Evolutionary conservation across 768 basidiomycete species (phyloP), one percentile per base, ranked within the genome.

Genomic region (Termitomyces sp.): DNA sequence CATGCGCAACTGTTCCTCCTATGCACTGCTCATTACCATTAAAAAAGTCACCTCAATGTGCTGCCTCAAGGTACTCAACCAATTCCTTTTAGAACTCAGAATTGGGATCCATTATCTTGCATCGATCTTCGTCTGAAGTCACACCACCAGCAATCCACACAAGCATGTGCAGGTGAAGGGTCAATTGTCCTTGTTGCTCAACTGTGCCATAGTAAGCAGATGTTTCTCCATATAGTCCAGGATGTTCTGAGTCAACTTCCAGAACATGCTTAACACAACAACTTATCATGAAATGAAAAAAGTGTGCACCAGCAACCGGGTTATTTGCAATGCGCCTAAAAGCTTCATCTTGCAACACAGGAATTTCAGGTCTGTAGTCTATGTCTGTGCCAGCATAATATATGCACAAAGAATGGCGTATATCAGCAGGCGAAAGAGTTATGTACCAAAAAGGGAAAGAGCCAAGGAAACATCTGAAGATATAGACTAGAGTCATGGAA

Each of bases 381-480:
- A 49, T 8, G 59, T 52, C 12, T 71, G 55, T 4, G 5, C 59
- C 68, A 4, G 71, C 70, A 68, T 62, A 75, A 57, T 75, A 75
- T 5, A 77, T 13, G 16, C 67, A 69, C 5, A 77, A 57, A 0
- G 73, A 74, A 61, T 74, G 68, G 13, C 62, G 62, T 0, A 55
- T 55, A 59, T 77, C 73, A 13, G 61, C 68, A 6, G 68, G 73
- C 0, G 74, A 67, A 33, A 74, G 52, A 5, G 75, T 75, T 0
- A 76, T 66, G 61, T 69, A 76, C 74, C 74, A 76, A 0, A 61
- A 64, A 79, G 0, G 75, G 77, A 63, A 74, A 79, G 0, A 79
- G 61, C 74, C 75, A 67, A n/a, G n/a, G n/a, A n/a, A n/a, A n/a
- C n/a, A n/a, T n/a, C n/a, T n/a, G n/a, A n/a, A n/a, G n/a, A n/a